Conservation (phyloP, 73 alveolate genomes). For the Tetrahymena thermophila region DNA sequence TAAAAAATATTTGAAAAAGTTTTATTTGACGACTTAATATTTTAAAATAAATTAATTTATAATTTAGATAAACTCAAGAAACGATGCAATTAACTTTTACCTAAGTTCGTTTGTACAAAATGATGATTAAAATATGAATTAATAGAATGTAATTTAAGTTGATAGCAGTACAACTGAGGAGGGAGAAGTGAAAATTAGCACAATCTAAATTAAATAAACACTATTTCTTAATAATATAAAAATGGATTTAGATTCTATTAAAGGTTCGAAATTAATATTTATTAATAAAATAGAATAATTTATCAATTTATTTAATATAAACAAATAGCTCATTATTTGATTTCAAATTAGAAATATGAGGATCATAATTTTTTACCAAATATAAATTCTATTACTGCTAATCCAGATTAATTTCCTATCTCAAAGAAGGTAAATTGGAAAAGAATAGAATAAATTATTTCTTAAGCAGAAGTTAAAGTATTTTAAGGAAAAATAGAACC, state of each 20-base stretch:
- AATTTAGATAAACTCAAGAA: not conserved
- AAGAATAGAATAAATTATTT: constrained; percentile 52
- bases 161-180: not conserved
- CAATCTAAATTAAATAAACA: not conserved
- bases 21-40: no score
- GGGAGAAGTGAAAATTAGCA: not conserved
- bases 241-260: not conserved
- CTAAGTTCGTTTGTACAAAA: not conserved
- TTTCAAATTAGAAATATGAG: not conserved
- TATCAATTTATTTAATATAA: not conserved
- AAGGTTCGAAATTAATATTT: not conserved
- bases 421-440: constrained; percentile 31
- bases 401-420: not conserved
- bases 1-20: no score
- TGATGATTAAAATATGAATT: not conserved
- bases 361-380: not conserved
- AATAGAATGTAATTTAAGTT: no score
- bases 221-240: no score
- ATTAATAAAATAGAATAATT: no score
- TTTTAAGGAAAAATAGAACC: constrained; percentile 61
- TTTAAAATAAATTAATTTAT: no score
- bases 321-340: not conserved
- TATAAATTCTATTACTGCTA: not conserved
- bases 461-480: constrained; percentile 1
- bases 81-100: not conserved